Evolutionary conservation across 805 yeast genomes (phyloP).

Genomic region (Candida alai): DNA sequence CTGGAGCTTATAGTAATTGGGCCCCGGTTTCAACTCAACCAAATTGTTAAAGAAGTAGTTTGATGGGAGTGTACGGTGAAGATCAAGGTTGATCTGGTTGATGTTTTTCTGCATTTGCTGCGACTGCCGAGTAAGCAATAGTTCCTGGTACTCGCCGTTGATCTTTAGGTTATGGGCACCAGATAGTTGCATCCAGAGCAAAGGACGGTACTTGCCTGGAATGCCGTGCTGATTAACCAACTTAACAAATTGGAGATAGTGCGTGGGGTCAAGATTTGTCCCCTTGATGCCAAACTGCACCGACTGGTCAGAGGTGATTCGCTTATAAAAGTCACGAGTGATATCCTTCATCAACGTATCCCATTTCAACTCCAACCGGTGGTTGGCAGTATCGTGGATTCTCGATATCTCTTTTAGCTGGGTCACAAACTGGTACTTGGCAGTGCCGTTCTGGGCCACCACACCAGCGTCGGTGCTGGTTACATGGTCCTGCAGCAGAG

Average conservation of each 20-base stretch:
- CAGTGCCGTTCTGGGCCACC: neutral
- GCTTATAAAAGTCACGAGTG: neutral
- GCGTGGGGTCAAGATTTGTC: slow-evolving; percentile 22
- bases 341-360: slow-evolving; percentile 37
- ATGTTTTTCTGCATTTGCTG: slow-evolving; percentile 18
- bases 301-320: neutral
- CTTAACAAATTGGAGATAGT: slow-evolving; percentile 15
- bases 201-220: slow-evolving; percentile 44
- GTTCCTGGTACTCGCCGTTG: slow-evolving; percentile 45
- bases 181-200: slow-evolving; percentile 52
- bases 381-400: slow-evolving; percentile 41
- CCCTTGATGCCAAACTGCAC: slow-evolving; percentile 41
- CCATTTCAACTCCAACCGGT: slow-evolving; percentile 41
- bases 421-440: slow-evolving; percentile 13
- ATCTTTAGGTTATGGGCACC: slow-evolving; percentile 43
- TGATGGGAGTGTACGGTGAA: slow-evolving; percentile 53
- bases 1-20: slow-evolving; percentile 46
- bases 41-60: slow-evolving; percentile 45
- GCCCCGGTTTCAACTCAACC: slow-evolving; percentile 44
- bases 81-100: slow-evolving; percentile 49
- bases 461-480: neutral
- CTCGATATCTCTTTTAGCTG: slow-evolving; percentile 37
- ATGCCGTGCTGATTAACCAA: slow-evolving; percentile 43
- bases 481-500: neutral
- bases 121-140: slow-evolving; percentile 13